Evolutionary conservation across 352 stramenopile species (phyloP).

Genomic region (Thraustotheca clavata): DNA sequence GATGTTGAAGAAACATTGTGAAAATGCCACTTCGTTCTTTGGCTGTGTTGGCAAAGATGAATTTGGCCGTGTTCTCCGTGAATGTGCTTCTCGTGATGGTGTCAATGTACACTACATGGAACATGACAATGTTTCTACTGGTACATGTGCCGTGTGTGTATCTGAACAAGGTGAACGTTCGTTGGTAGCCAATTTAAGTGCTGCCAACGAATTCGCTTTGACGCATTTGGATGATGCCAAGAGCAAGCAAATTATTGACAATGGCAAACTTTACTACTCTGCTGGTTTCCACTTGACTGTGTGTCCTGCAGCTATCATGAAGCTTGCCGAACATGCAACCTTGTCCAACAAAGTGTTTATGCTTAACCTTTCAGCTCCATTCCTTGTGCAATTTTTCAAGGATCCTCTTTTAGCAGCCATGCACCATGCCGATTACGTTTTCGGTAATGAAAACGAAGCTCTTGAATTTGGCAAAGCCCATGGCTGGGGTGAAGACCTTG

Average conservation of each 20-base stretch:
- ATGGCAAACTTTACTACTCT: constrained; percentile 95
- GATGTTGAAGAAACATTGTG: constrained; percentile 92
- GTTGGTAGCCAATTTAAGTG: constrained; percentile 95
- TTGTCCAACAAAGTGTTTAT: constrained; percentile 93
- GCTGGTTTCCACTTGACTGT: constrained; percentile 99
- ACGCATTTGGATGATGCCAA: constrained; percentile 76
- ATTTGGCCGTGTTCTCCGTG: constrained; percentile 87
- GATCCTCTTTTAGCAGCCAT: constrained; percentile 92
- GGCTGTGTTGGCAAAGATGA: constrained; percentile 95
- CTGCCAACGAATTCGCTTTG: constrained; percentile 98
- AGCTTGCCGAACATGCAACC: constrained; percentile 88
- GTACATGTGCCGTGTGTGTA: constrained; percentile 97
- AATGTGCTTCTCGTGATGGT: constrained; percentile 91
- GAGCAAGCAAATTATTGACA: constrained; percentile 89
- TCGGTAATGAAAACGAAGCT: constrained; percentile 98
- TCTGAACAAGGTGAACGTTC: constrained; percentile 91
- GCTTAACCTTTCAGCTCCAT: constrained; percentile 97
- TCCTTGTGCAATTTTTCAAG: constrained; percentile 98
- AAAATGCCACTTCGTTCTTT: constrained; percentile 90
- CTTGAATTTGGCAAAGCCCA: constrained; percentile 89
- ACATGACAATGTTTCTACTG: constrained; percentile 88
- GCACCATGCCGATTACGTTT: constrained; percentile 96
- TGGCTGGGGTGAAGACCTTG: constrained; percentile 83
- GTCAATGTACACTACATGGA: constrained; percentile 97
- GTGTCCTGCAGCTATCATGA: constrained; percentile 89